A percentile compares a stretch with the other conserved stretches of the same genome.
Conservation (phyloP, 108 stramenopile species). For the Mayamaea pseudoterrestris region DNA sequence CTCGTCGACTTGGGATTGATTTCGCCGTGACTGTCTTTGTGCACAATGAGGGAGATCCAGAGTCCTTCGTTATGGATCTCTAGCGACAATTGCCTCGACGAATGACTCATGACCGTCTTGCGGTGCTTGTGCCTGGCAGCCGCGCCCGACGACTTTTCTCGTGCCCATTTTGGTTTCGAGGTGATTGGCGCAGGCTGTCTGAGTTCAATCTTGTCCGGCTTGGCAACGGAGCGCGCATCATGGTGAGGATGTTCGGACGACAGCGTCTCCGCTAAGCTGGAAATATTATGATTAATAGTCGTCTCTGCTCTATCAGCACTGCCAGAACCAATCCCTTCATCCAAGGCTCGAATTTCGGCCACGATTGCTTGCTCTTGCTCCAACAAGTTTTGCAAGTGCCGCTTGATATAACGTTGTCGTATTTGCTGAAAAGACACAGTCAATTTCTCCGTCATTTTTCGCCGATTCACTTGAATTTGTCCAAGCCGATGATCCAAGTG, state of each 20-base stretch:
- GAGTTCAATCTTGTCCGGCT: conserved; percentile 6
- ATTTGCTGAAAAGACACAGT: conserved; percentile 16
- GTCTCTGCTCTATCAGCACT: not conserved
- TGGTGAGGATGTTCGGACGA: no score
- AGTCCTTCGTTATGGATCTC: conserved; percentile 80
- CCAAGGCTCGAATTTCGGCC: not conserved
- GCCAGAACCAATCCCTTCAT: not conserved
- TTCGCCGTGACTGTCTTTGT: conserved; percentile 12
- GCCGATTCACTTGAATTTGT: conserved; percentile 26
- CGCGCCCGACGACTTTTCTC: conserved; percentile 21
- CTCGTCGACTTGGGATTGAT: not conserved
- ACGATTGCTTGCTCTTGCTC: conserved; percentile 13
- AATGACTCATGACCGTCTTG: conserved; percentile 37
- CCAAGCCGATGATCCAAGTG: conserved; percentile 35
- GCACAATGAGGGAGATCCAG: conserved; percentile 22
- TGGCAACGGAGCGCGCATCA: no score
- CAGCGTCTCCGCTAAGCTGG: no score
- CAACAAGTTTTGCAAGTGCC: conserved; percentile 34
- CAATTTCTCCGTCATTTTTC: conserved; percentile 20
- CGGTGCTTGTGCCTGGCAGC: conserved; percentile 57
- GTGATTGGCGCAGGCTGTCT: conserved; percentile 28
- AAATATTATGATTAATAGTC: not conserved
- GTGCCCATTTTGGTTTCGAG: conserved; percentile 11
- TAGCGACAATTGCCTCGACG: conserved; percentile 39
- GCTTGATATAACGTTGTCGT: conserved; percentile 43